These are phyloP conservation scores for Rhodotorula sp. DNA, from an alignment of 1,284 basidiomycete species.

Conservation along the genomic window DNA sequence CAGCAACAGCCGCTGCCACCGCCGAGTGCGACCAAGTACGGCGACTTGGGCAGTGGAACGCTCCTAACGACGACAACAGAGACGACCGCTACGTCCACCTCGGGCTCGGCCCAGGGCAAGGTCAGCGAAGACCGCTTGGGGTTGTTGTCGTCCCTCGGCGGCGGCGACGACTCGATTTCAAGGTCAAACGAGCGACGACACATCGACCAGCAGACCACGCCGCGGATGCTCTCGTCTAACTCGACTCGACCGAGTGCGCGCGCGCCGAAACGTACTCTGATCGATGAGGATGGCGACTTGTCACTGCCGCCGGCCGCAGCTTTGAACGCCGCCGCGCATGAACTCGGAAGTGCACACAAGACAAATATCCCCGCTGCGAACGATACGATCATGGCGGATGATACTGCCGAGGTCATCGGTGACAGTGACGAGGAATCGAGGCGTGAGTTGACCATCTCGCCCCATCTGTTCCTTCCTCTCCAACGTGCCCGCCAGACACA, in stretches of 20 bases:
- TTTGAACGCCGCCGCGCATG: too few relatives aligned
- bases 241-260: too few relatives aligned
- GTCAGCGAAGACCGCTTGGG: background rate
- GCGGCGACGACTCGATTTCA: too few relatives aligned
- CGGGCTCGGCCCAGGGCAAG: background rate
- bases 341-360: too few relatives aligned
- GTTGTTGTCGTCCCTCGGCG: background rate
- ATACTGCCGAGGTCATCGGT: constrained; percentile 4
- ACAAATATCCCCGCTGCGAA: too few relatives aligned
- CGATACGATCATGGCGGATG: background rate
- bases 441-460: background rate
- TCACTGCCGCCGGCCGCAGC: too few relatives aligned
- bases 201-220: too few relatives aligned
- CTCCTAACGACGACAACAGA: background rate
- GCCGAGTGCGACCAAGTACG: constrained; percentile 8
- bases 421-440: constrained; percentile 22
- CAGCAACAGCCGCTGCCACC: background rate
- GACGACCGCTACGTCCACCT: background rate
- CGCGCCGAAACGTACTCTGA: too few relatives aligned
- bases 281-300: too few relatives aligned
- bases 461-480: background rate
- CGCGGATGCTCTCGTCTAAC: too few relatives aligned
- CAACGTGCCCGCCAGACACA: too few relatives aligned
- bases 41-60: background rate
- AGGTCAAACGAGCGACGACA: too few relatives aligned